Percentiles rank a stretch among this genome's conserved stretches.
phyloP scores from a whole-genome alignment of 345 rosid genomes.

The Aethionema arabicum region DNA sequence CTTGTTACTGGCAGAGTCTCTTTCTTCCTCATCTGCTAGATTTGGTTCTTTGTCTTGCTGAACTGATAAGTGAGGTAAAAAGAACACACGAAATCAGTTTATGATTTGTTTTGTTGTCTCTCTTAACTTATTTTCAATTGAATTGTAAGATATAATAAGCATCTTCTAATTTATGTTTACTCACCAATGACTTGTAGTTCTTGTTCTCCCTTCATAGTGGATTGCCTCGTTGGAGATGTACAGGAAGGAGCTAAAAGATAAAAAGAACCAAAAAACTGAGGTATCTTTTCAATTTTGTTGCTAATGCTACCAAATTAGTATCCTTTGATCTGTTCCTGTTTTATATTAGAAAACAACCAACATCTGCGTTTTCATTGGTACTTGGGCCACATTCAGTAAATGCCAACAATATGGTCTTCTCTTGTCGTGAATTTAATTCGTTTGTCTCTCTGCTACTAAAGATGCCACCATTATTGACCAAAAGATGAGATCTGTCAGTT shows the following conservation, averaged over 20 bases:
- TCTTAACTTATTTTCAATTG: background rate
- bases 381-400: constrained; percentile 21
- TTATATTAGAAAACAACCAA: constrained; percentile 19
- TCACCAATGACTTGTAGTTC: constrained; percentile 39
- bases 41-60: constrained; percentile 29
- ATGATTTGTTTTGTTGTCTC: background rate
- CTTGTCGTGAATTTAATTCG: background rate
- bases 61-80: constrained; percentile 24
- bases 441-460: background rate
- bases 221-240: constrained; percentile 17
- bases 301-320: constrained; percentile 5
- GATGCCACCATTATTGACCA: constrained; percentile 20
- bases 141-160: constrained; percentile 1
- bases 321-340: background rate
- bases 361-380: constrained; percentile 4
- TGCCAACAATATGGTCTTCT: constrained; percentile 12
- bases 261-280: background rate
- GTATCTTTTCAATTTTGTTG: constrained; percentile 11
- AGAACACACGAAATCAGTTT: constrained; percentile 5
- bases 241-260: constrained; percentile 13
- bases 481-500: constrained; percentile 5
- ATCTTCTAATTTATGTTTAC: constrained; percentile 9
- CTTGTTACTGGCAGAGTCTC: constrained; percentile 11
- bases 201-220: constrained; percentile 34
- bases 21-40: constrained; percentile 17